These are phyloP conservation scores for Phytophthora pinifolia DNA, from an alignment of 352 stramenopile species.

Conservation along the genomic window DNA sequence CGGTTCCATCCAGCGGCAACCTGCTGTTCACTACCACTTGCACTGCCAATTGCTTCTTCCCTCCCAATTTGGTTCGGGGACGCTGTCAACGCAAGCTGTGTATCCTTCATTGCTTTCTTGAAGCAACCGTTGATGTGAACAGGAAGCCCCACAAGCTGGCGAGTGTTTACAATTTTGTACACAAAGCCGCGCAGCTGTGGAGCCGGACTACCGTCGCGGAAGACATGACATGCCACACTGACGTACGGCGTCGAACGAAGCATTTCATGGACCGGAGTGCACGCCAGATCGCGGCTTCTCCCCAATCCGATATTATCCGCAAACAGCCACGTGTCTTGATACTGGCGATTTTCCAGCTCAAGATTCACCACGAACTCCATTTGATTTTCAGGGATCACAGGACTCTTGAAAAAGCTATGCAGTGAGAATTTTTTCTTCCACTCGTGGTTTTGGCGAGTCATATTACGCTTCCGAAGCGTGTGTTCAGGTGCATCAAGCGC, in stretches of 20 bases:
- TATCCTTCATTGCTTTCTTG: constrained; percentile 62
- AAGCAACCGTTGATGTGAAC: constrained; percentile 81
- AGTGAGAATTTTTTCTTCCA: constrained; percentile 83
- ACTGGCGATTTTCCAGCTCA: constrained; percentile 55
- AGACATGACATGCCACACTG: constrained; percentile 59
- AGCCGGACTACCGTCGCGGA: constrained; percentile 46
- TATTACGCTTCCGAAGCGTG: constrained; percentile 48
- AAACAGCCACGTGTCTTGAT: constrained; percentile 63
- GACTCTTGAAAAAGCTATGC: constrained; percentile 76
- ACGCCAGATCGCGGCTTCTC: constrained; percentile 67
- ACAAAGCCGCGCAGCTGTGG: constrained; percentile 51
- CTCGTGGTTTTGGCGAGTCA: constrained; percentile 52
- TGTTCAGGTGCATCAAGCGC: constrained; percentile 35
- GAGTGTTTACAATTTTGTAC: constrained; percentile 58
- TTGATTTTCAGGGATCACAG: constrained; percentile 58
- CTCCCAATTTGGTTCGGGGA: constrained; percentile 14
- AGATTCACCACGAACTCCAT: constrained; percentile 65
- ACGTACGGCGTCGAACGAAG: constrained; percentile 67
- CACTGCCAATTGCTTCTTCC: constrained; percentile 13
- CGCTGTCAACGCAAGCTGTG: constrained; percentile 30
- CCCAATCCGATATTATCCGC: constrained; percentile 67
- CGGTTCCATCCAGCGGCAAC: constrained; percentile 72
- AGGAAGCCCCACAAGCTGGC: constrained; percentile 49
- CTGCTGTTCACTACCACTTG: constrained; percentile 49
- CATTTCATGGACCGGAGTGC: constrained; percentile 57